These are phyloP conservation scores for Hysterangium stoloniferum DNA, from an alignment of 768 basidiomycete species.

Conservation along the genomic window DNA sequence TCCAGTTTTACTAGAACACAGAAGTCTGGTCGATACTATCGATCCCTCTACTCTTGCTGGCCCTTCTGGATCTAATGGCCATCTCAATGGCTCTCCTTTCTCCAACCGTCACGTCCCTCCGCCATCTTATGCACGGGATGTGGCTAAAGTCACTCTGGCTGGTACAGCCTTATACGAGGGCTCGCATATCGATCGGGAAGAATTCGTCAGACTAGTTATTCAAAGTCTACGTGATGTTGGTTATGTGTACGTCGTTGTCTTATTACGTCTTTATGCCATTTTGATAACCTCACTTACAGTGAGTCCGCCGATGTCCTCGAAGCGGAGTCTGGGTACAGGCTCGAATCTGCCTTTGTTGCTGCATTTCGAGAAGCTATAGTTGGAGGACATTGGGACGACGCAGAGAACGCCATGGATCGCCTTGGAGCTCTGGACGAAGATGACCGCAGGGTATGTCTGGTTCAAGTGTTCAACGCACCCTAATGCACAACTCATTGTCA, in stretches of 20 bases:
- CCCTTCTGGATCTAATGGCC: slow-evolving; percentile 32
- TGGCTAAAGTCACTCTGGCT: slow-evolving; percentile 58
- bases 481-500: slow-evolving; percentile 3
- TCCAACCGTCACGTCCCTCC: slow-evolving; percentile 22
- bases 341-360: slow-evolving; percentile 71
- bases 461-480: too few species aligned
- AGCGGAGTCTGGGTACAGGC: slow-evolving; percentile 84
- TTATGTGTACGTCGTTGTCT: slow-evolving; percentile 34
- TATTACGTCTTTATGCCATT: not conserved
- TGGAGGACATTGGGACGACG: slow-evolving; percentile 73
- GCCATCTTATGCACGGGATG: slow-evolving; percentile 20
- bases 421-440: slow-evolving; percentile 67
- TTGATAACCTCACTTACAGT: slow-evolving; percentile 31
- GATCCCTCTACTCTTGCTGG: slow-evolving; percentile 35
- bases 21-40: slow-evolving; percentile 9
- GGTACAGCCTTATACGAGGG: slow-evolving; percentile 74
- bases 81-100: slow-evolving; percentile 9
- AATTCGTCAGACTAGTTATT: slow-evolving; percentile 82
- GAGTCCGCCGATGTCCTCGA: slow-evolving; percentile 85
- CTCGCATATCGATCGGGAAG: slow-evolving; percentile 72
- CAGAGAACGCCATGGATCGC: slow-evolving; percentile 57
- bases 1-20: slow-evolving; percentile 24
- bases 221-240: slow-evolving; percentile 89
- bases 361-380: slow-evolving; percentile 77
- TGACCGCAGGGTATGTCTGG: slow-evolving; percentile 53